Percentiles rank a stretch among this genome's conserved stretches.
Evolutionary conservation across 257 asterid species (phyloP).

Genomic region (Solanum dulcamara): DNA sequence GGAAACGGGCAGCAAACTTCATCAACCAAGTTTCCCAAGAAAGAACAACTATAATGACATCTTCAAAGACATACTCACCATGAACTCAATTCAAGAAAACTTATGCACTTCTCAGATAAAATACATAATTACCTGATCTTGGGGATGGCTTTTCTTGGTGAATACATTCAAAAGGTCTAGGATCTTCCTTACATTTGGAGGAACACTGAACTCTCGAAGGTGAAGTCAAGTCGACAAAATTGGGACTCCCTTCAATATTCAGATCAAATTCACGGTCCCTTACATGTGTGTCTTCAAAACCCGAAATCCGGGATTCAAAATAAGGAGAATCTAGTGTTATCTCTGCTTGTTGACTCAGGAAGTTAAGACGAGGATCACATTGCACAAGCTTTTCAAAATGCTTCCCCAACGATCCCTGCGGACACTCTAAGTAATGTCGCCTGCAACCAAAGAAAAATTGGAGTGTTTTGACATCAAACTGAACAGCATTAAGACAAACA

Average conservation of each 20-base stretch:
- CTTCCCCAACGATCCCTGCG: slow-evolving; percentile 72
- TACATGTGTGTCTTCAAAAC: slow-evolving; percentile 45
- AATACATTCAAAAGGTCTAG: slow-evolving; percentile 34
- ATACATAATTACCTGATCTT: slow-evolving; percentile 47
- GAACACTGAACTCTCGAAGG: slow-evolving; percentile 71
- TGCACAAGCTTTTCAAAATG: slow-evolving; percentile 90
- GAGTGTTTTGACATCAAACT: neutral
- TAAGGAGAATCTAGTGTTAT: slow-evolving; percentile 52
- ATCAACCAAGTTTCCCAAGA: no score
- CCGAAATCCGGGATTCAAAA: slow-evolving; percentile 50
- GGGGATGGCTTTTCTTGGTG: slow-evolving; percentile 69
- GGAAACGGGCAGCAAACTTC: neutral
- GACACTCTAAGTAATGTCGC: slow-evolving; percentile 84
- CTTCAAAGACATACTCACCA: neutral
- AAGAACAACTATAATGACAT: no score
- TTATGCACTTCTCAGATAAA: neutral
- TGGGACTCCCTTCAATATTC: slow-evolving; percentile 49
- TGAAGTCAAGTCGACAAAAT: slow-evolving; percentile 57
- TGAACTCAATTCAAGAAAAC: neutral
- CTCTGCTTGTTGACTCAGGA: slow-evolving; percentile 85
- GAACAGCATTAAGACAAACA: neutral
- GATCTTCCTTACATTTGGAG: slow-evolving; percentile 53
- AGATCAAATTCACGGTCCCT: slow-evolving; percentile 36
- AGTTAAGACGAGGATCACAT: slow-evolving; percentile 88
- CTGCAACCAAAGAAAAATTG: slow-evolving; percentile 19